phyloP scores from a whole-genome alignment of 345 rosid species.

The Rhodomyrtus tomentosa region DNA sequence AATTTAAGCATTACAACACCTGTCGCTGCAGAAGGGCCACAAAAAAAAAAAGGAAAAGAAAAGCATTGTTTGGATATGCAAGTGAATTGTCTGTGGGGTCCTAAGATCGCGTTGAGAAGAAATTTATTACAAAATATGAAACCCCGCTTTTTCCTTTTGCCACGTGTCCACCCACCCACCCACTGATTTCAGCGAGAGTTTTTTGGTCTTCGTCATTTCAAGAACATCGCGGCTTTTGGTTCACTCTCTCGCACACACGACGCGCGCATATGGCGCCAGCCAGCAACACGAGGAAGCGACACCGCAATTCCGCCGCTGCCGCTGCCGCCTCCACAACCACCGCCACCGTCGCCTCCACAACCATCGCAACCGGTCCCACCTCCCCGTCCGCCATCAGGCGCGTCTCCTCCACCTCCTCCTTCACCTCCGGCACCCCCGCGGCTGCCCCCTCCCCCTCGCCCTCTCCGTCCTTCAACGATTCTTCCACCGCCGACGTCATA shows the following conservation, averaged over 20 bases:
- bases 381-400: background rate
- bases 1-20: background rate
- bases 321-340: background rate
- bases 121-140: background rate
- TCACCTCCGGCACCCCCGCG: background rate
- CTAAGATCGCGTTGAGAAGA: background rate
- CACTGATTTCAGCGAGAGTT: background rate
- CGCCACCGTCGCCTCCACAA: slow-evolving; percentile 1
- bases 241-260: background rate
- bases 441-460: background rate
- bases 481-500: slow-evolving; percentile 15
- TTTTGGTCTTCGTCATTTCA: background rate
- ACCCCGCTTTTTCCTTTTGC: background rate
- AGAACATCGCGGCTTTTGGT: background rate
- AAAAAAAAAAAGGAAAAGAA: background rate
- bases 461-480: slow-evolving; percentile 7
- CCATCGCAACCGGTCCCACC: slow-evolving; percentile 5
- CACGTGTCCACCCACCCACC: background rate
- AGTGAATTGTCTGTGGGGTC: background rate
- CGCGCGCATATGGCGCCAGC: background rate
- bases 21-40: background rate
- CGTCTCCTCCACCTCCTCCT: slow-evolving; percentile 11
- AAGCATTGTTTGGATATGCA: background rate
- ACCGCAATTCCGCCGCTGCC: background rate
- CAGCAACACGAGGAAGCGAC: background rate